These are phyloP conservation scores for Colletotrichum tamarilloi DNA, from an alignment of 2,329 filamentous ascomycete genomes.

Conservation along the genomic window DNA sequence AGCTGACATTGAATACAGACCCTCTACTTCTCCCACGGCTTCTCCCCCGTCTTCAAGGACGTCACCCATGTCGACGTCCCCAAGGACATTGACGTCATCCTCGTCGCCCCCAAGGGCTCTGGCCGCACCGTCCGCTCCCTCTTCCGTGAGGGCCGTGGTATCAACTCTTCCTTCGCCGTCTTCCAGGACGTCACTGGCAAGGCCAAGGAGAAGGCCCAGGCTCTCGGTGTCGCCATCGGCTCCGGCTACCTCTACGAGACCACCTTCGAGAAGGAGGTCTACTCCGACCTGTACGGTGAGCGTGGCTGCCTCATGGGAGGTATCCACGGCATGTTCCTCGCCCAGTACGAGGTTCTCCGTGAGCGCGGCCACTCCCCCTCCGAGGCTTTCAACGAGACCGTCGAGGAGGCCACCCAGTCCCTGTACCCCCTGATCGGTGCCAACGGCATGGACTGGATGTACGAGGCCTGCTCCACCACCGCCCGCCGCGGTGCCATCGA, in stretches of 20 bases:
- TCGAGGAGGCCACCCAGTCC: constrained; percentile 98
- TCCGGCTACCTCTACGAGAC: constrained; percentile 99
- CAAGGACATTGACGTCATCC: constrained; percentile 97
- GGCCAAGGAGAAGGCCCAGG: constrained; percentile 97
- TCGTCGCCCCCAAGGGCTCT: constrained; percentile 98
- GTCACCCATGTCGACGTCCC: constrained; percentile 99
- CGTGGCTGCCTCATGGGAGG: constrained; percentile 99
- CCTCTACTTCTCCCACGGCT: constrained; percentile 99
- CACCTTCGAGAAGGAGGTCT: constrained; percentile 99
- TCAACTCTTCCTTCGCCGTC: constrained; percentile 99
- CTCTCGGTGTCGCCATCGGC: constrained; percentile 96
- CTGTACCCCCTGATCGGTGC: constrained; percentile 97
- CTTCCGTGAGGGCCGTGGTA: constrained; percentile 98
- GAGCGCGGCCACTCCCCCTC: constrained; percentile 97
- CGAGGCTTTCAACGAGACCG: constrained; percentile 99
- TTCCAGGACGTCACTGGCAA: constrained; percentile 98
- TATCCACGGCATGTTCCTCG: constrained; percentile 99
- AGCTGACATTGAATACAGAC: constrained; percentile 68
- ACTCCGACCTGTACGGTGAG: constrained; percentile 99
- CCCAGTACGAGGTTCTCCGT: constrained; percentile 99
- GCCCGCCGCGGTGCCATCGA: constrained; percentile 98
- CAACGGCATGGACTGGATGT: constrained; percentile 99
- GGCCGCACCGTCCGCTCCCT: constrained; percentile 98
- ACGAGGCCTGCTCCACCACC: constrained; percentile 98
- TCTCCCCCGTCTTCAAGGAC: constrained; percentile 99